Evolutionary conservation across 441 rosid genomes (phyloP), one percentile per base, ranked within the genome.

Genomic region (Croton laevigatus): DNA sequence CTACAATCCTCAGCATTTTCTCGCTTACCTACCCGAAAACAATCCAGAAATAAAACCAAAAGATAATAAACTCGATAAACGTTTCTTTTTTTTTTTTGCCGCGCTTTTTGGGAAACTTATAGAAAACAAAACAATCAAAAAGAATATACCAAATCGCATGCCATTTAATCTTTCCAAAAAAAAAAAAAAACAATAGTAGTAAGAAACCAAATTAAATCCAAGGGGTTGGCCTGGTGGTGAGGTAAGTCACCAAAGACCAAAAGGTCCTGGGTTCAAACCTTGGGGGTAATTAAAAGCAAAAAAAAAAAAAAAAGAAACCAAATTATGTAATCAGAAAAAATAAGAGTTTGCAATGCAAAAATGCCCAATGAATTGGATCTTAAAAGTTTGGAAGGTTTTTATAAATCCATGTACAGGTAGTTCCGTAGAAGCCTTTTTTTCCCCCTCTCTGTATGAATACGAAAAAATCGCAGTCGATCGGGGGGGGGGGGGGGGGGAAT

Each of bases 1-100:
- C 23, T 37, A 49, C 40, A 19, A 60, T 61, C 66, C 63, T 37
- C 20, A 71, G 20, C 76, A 76, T 69, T 45, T 60, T 66, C 6
- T 63, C 46, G 17, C 53, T 45, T 74, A 27, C 44, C 13, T 4
- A 66, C 22, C 34, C 46, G n/a, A 32, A 55, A 59, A 70, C 13
- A 12, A 68, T 44, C 36, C 19, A 52, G 17, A 45, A 32, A 17
- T 37, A 55, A 17, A 46, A 68, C 62, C 54, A 65, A 57, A 38
- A 27, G 4, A 9, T 3, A 40, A 8, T 59, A 58, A 0, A 13
- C 45, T 45, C 17, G 8, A 13, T 3, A 48, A 40, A 40, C 7
- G 5, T 4, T 48, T 3, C 1, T 48, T 48, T 48, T 48, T 9
- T 44, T 44, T 17, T 44, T 42, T 51, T 44, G n/a, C 36, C 34